Evolutionary conservation across 192 early-diverging fungal species (phyloP).

Genomic region (Spizellomyces sp.): DNA sequence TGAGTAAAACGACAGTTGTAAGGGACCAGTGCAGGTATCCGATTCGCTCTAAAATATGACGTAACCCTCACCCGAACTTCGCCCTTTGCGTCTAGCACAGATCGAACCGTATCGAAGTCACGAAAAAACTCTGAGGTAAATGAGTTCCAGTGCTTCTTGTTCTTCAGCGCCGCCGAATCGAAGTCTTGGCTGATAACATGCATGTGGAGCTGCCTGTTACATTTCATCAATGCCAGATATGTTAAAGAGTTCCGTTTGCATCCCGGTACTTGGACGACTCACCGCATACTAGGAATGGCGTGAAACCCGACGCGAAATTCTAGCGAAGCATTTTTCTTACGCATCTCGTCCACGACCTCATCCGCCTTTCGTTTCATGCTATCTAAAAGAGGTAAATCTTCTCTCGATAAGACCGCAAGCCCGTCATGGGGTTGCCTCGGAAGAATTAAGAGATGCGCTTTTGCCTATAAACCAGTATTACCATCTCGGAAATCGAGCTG

Average conservation of each 20-base stretch:
- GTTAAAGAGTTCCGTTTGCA: neutral
- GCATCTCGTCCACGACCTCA: slow-evolving; percentile 24
- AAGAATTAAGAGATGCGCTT: slow-evolving; percentile 53
- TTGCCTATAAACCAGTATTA: slow-evolving; percentile 4
- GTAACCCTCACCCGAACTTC: slow-evolving; percentile 35
- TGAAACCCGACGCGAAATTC: slow-evolving; percentile 65
- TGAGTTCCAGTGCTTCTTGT: slow-evolving; percentile 67
- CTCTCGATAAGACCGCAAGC: slow-evolving; percentile 32
- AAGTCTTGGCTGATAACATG: slow-evolving; percentile 69
- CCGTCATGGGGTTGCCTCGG: slow-evolving; percentile 48
- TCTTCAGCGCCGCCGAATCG: slow-evolving; percentile 48
- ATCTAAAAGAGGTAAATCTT: slow-evolving; percentile 39
- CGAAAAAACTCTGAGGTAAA: slow-evolving; percentile 66
- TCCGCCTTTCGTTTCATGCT: slow-evolving; percentile 32
- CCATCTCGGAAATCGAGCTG: neutral
- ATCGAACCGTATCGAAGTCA: slow-evolving; percentile 40
- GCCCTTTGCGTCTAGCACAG: slow-evolving; percentile 36
- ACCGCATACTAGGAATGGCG: slow-evolving; percentile 59
- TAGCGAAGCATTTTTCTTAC: slow-evolving; percentile 27
- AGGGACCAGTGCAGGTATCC: neutral
- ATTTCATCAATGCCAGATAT: neutral
- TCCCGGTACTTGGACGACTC: neutral
- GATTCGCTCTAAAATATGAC: neutral
- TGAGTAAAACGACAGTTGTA: neutral
- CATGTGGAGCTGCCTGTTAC: slow-evolving; percentile 58